Base-by-base conservation (phyloP, 2,329 filamentous ascomycete genomes). In the Fusarium clavum region DNA sequence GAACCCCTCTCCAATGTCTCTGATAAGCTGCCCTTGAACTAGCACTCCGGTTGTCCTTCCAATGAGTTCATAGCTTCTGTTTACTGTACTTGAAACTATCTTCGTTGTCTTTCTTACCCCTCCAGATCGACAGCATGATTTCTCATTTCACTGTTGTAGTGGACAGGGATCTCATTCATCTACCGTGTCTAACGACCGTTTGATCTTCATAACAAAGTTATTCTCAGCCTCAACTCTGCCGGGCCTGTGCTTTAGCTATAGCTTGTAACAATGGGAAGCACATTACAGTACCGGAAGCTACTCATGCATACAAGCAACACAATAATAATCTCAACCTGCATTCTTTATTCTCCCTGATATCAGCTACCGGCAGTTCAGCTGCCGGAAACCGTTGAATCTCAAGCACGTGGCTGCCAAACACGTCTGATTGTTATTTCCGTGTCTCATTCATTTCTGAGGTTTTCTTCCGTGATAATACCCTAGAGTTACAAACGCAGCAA, bases 61-160 rank as follows among this genome's bases (percentile, higher is more conserved):
- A 51, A 18, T 32, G 10, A 4, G 20, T 11, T 30, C 56, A 53
- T 45, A 41, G 27, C 12, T 40, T 22, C 24, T 67, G 55, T 66
- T 66, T 51, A 61, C 46, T 34, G 12, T 51, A 34, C 13, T 25
- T 38, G 29, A 47, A 58, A 43, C 61, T 13, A 2, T 41, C 20
- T 9, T 27, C 25, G 18, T 25, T 14, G 27, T 29, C 29, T 24
- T 34, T 29, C 46, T 34, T 70, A 45, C 68, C 58, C 53, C 57
- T 63, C 62, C 41, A 59, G 67, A 70, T 70, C 58, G 67, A 68
- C 63, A 38, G 25, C 25, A n/a, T 65, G 57, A 47, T 65, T 58
- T 22, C 32, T 65, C 61, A 59, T 68, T 41, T 41, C 30, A 45
- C 22, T 5, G 14, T 32, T 12, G 8, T 14, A 34, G 9, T 32